Percentiles rank a stretch among this genome's conserved stretches.
These are phyloP conservation scores for Betula pendula DNA, from an alignment of 306 rosid species.

Conservation along the genomic window DNA sequence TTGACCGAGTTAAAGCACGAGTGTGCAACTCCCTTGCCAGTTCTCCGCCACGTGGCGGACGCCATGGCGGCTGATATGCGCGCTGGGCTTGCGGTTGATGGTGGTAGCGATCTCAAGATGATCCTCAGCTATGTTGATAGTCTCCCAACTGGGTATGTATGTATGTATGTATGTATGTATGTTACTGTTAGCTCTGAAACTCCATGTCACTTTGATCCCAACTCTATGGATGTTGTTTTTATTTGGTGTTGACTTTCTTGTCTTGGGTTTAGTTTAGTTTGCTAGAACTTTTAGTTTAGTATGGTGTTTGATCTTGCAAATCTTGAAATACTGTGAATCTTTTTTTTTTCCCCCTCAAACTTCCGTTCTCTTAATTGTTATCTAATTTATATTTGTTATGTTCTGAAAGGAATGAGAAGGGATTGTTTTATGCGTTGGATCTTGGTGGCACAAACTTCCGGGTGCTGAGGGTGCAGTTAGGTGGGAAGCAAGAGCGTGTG, in stretches of 20 bases:
- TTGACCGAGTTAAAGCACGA: constrained; percentile 57
- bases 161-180: no score
- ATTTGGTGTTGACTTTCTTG: not conserved
- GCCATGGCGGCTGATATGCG: constrained; percentile 69
- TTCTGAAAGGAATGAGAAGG: constrained; percentile 70
- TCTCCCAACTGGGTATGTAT: constrained; percentile 81
- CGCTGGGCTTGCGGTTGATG: constrained; percentile 64
- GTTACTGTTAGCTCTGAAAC: not conserved
- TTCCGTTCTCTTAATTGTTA: not conserved
- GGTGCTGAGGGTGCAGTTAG: constrained; percentile 82
- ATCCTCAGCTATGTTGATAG: constrained; percentile 70
- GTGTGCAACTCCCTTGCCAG: constrained; percentile 71
- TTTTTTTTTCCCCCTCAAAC: not conserved
- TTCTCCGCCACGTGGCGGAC: constrained; percentile 68
- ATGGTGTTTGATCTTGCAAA: not conserved
- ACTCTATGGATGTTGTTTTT: not conserved
- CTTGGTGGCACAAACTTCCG: constrained; percentile 95
- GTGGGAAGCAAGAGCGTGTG: constrained; percentile 74
- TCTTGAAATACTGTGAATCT: not conserved
- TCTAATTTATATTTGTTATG: not conserved
- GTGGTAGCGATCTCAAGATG: constrained; percentile 75
- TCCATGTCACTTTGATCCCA: not conserved
- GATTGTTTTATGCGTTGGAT: constrained; percentile 91
- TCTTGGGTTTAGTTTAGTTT: not conserved
- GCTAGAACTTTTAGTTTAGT: not conserved